These are phyloP conservation scores for Orbilia brochopaga DNA, from an alignment of 2,329 filamentous ascomycete species.

Conservation along the genomic window DNA sequence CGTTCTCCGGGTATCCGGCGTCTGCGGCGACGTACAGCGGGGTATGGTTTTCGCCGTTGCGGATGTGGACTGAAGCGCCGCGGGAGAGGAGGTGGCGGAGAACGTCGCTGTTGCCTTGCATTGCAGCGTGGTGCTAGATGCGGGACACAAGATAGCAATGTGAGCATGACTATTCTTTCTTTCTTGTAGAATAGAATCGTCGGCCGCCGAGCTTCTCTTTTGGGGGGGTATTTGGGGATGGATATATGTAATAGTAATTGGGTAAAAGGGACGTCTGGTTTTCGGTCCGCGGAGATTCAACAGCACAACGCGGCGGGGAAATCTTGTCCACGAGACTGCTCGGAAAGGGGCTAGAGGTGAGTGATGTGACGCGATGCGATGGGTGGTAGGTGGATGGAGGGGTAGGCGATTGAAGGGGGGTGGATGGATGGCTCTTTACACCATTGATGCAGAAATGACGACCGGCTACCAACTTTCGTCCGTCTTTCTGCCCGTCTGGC, in stretches of 20 bases:
- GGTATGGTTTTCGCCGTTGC: conserved; percentile 71
- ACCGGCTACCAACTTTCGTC: background rate
- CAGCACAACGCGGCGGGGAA: background rate
- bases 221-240: background rate
- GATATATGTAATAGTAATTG: background rate
- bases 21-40: conserved; percentile 69
- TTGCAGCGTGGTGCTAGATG: conserved; percentile 57
- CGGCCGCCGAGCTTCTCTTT: background rate
- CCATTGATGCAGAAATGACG: conserved; percentile 39
- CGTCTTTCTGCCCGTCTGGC: no score
- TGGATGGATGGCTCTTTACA: conserved; percentile 8
- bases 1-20: conserved; percentile 64
- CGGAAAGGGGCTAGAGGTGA: no score
- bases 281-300: no score
- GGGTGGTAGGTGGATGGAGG: no score
- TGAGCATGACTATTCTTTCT: conserved; percentile 21
- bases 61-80: conserved; percentile 71
- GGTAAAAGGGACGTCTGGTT: background rate
- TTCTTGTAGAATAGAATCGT: conserved; percentile 1
- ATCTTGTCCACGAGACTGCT: no score
- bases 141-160: conserved; percentile 20
- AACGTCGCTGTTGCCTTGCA: conserved; percentile 63
- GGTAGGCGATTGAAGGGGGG: background rate
- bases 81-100: conserved; percentile 66
- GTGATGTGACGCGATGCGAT: no score